A percentile compares a stretch with the other conserved stretches of the same genome.
Evolutionary conservation across 2,329 filamentous ascomycete genomes (phyloP).

Genomic region (Aureobasidium leucospermi): DNA sequence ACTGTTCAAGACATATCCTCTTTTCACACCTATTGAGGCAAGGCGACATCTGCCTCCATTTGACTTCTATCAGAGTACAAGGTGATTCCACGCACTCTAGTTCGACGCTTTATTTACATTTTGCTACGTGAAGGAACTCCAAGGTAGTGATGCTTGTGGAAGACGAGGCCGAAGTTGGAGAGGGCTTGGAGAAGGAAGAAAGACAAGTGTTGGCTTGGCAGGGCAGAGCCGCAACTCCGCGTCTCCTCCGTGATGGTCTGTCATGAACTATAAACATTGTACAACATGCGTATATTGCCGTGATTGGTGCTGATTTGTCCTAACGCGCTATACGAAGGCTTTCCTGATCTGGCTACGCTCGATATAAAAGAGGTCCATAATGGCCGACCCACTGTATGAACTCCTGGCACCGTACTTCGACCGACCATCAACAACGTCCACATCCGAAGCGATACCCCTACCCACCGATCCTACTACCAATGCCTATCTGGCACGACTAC

Average conservation of each 20-base stretch:
- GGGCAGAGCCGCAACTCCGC: background rate
- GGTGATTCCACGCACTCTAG: too few relatives aligned
- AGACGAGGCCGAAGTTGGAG: background rate
- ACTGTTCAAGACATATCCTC: too few relatives aligned
- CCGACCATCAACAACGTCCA: conserved; percentile 20
- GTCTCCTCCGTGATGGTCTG: background rate
- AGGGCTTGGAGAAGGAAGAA: background rate
- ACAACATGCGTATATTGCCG: background rate
- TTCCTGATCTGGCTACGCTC: background rate
- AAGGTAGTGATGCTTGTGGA: background rate
- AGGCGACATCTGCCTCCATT: too few relatives aligned
- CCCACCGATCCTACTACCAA: conserved; percentile 47
- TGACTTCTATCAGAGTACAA: too few relatives aligned
- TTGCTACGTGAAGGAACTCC: too few relatives aligned
- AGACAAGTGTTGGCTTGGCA: conserved; percentile 4
- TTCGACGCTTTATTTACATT: too few relatives aligned
- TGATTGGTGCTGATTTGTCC: background rate
- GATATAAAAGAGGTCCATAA: background rate
- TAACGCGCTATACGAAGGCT: background rate
- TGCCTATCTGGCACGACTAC: conserved; percentile 69
- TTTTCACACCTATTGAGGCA: too few relatives aligned
- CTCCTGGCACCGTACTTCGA: conserved; percentile 59
- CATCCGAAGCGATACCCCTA: conserved; percentile 27
- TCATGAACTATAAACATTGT: background rate
- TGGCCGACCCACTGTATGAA: conserved; percentile 62